Conservation (phyloP, 805 yeast species). For the Clavispora santaluciae region DNA sequence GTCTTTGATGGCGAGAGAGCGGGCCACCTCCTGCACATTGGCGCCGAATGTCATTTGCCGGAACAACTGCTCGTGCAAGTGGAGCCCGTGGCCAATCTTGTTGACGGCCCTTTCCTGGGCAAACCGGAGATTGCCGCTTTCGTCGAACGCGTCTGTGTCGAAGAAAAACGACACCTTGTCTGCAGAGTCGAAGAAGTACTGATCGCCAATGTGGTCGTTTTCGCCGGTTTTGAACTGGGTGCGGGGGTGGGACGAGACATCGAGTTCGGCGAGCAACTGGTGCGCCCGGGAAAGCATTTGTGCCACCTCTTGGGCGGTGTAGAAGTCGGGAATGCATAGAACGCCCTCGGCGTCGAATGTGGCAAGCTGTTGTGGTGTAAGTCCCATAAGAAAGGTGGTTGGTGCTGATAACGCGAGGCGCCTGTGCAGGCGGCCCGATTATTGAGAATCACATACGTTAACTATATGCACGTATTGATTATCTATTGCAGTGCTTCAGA, state of each 20-base stretch:
- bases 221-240: slow-evolving; percentile 64
- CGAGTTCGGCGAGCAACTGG: slow-evolving; percentile 44
- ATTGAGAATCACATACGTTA: too few species aligned
- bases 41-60: slow-evolving; percentile 45
- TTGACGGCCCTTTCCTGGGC: slow-evolving; percentile 59
- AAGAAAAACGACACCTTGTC: slow-evolving; percentile 67
- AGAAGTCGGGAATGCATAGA: slow-evolving; percentile 53
- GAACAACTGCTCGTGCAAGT: slow-evolving; percentile 50
- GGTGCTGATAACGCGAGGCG: background rate
- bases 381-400: slow-evolving; percentile 11
- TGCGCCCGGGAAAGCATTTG: slow-evolving; percentile 41
- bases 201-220: slow-evolving; percentile 64
- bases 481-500: too few species aligned
- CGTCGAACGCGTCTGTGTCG: slow-evolving; percentile 65
- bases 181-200: slow-evolving; percentile 63
- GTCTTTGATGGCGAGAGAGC: slow-evolving; percentile 49
- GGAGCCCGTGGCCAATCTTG: slow-evolving; percentile 78
- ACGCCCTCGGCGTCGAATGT: slow-evolving; percentile 55
- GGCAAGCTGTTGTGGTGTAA: slow-evolving; percentile 47
- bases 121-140: slow-evolving; percentile 44
- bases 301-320: slow-evolving; percentile 37
- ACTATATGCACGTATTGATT: too few species aligned
- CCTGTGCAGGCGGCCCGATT: background rate
- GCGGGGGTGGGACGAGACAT: slow-evolving; percentile 55
- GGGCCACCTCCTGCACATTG: slow-evolving; percentile 48